Evolutionary conservation across 139 green algal genomes (phyloP).

Genomic region (Volvox africanus): DNA sequence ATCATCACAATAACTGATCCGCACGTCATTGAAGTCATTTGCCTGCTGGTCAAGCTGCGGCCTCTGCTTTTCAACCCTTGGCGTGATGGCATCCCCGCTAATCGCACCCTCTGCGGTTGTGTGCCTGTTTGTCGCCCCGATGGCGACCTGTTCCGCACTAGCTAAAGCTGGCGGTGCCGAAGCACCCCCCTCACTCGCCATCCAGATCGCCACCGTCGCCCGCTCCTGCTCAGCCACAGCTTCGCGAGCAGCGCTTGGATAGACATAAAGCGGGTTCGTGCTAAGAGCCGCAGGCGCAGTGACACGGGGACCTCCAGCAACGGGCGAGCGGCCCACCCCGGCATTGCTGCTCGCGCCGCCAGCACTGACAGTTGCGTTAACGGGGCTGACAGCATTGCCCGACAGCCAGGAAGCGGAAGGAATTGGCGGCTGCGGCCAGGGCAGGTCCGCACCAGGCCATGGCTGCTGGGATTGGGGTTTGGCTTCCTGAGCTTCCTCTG

Average conservation of each 20-base stretch:
- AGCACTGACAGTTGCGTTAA: background rate
- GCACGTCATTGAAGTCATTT: background rate
- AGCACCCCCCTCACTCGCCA: slow-evolving; percentile 1
- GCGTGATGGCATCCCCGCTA: background rate
- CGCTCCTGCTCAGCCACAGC: slow-evolving; percentile 11
- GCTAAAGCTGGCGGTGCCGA: background rate
- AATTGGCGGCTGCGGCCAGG: background rate
- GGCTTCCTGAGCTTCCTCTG: background rate
- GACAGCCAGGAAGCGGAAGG: background rate
- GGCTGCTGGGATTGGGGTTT: background rate
- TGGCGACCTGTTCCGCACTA: background rate
- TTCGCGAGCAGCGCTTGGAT: slow-evolving; percentile 2
- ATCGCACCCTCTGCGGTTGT: background rate
- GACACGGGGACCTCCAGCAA: background rate
- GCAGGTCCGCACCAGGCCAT: background rate
- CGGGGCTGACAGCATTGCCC: background rate
- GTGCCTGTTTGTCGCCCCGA: background rate
- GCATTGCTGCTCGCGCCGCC: background rate
- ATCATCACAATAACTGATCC: background rate
- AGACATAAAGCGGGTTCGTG: slow-evolving; percentile 30
- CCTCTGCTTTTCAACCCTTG: no score
- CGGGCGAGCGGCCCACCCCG: background rate
- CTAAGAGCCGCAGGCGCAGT: background rate
- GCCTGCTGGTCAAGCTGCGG: background rate
- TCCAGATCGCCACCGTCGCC: slow-evolving; percentile 28